Evolutionary conservation across 768 basidiomycete genomes (phyloP).

Genomic region (Lentinula sp.): DNA sequence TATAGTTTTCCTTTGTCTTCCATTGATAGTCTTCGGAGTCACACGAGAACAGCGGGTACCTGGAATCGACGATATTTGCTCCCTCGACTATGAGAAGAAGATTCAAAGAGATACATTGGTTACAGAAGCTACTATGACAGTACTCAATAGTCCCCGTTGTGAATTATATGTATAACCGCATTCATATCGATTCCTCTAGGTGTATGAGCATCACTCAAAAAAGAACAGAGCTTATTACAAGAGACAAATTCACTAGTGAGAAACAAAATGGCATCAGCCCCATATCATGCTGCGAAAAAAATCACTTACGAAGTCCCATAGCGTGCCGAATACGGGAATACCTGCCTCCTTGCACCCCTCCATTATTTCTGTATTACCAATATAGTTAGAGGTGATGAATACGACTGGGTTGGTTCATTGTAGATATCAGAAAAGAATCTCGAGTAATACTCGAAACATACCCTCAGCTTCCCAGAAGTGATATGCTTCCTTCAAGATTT

Average conservation of each 20-base stretch:
- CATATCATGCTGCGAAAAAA: neutral
- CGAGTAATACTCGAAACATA: constrained; percentile 11
- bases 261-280: neutral
- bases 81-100: neutral
- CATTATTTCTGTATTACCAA: constrained; percentile 76
- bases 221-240: neutral
- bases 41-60: neutral
- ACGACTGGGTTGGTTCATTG: constrained; percentile 40
- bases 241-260: neutral
- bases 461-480: constrained; percentile 69
- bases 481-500: constrained; percentile 65
- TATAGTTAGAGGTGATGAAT: constrained; percentile 80
- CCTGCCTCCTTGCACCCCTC: constrained; percentile 67
- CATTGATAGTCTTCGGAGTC: neutral
- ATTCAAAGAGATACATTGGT: neutral
- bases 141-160: neutral
- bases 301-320: constrained; percentile 58
- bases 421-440: neutral
- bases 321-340: constrained; percentile 62
- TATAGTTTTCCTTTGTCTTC: neutral
- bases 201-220: neutral
- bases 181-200: neutral
- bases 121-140: neutral
- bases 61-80: neutral
- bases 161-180: neutral